A percentile compares a stretch with the other conserved stretches of the same genome.
These are phyloP conservation scores for Aureobasidium musti DNA, from an alignment of 2,329 filamentous ascomycete species.

Conservation along the genomic window DNA sequence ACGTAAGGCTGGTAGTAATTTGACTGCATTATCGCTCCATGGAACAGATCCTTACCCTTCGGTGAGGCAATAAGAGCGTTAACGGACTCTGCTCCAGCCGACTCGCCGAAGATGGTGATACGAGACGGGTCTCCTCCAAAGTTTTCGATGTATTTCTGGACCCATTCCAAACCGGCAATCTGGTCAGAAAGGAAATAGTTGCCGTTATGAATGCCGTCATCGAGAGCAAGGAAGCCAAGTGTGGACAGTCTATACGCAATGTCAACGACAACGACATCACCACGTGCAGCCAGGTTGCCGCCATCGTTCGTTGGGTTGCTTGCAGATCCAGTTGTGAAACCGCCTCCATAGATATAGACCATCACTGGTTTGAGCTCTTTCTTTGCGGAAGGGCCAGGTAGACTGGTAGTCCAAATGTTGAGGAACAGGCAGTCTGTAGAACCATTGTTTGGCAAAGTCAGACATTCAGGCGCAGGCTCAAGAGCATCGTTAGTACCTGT, in stretches of 20 bases:
- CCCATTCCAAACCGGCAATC: conserved; percentile 50
- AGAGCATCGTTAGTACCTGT: conserved; percentile 32
- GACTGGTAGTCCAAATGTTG: conserved; percentile 46
- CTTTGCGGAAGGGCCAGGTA: conserved; percentile 36
- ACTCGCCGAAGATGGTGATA: conserved; percentile 31
- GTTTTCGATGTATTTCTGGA: conserved; percentile 28
- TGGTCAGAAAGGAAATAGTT: conserved; percentile 56
- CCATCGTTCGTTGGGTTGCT: conserved; percentile 52
- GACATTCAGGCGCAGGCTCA: conserved; percentile 31
- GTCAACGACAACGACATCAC: conserved; percentile 50
- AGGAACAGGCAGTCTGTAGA: conserved; percentile 44
- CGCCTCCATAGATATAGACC: conserved; percentile 44
- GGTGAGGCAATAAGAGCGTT: conserved; percentile 51
- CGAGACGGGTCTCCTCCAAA: conserved; percentile 32
- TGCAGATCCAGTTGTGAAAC: conserved; percentile 46
- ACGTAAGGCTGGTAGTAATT: conserved; percentile 32
- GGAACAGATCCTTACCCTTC: conserved; percentile 52
- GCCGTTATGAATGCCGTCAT: conserved; percentile 50
- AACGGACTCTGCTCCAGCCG: conserved; percentile 44
- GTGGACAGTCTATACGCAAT: conserved; percentile 48
- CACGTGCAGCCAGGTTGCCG: conserved; percentile 50
- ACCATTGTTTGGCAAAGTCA: conserved; percentile 31
- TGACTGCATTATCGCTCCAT: conserved; percentile 47
- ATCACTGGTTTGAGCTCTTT: conserved; percentile 49
- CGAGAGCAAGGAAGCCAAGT: conserved; percentile 42